Base-by-base conservation (phyloP, 768 basidiomycete genomes). In the Collybia sp. region DNA sequence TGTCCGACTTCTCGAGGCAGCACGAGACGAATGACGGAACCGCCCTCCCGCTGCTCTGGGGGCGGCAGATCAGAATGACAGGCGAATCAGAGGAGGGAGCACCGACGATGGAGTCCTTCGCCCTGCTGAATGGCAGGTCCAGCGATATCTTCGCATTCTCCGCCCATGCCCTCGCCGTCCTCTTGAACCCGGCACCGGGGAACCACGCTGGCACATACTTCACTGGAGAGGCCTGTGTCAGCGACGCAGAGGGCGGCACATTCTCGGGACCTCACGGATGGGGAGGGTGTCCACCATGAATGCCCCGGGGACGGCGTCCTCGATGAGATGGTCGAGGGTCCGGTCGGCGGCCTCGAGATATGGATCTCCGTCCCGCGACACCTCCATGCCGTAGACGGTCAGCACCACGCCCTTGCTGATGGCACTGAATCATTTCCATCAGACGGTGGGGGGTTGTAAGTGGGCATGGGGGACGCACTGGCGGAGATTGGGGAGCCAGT, bases 371-470 rank as follows among this genome's bases (percentile, higher is more conserved):
- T 50, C 40, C 2, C 35, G 46, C n/a, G 41, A 44, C 6, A 59
- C 45, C 2, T 62, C 48, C 25, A 60, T 47, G 13, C 60, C 60
- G 42, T 61, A 58, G 33, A 58, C 43, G 15, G 25, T 25, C 25
- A 25, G 25, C 8, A 25, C 25, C 25, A 25, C 8, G 8, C 25
- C 8, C 8, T 25, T 25, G 25, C 3, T 25, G 8, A 25, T 25
- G 8, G 25, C 25, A 25, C 25, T 25, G 25, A n/a, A n/a, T n/a
- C n/a, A 8, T 25, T 25, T 25, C 8, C 25, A 25, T 25, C 25
- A 8, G n/a, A n/a, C n/a, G n/a, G n/a, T n/a, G n/a, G n/a, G n/a
- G n/a, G n/a, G n/a, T n/a, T n/a, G n/a, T n/a, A n/a, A n/a, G n/a
- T n/a, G n/a, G n/a, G n/a, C n/a, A 18, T 41, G n/a, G 6, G 8